Percentiles rank a stretch among this genome's conserved stretches.
Evolutionary conservation across 2,329 filamentous ascomycete species (phyloP).

Genomic region (Tolypocladium paradoxum): DNA sequence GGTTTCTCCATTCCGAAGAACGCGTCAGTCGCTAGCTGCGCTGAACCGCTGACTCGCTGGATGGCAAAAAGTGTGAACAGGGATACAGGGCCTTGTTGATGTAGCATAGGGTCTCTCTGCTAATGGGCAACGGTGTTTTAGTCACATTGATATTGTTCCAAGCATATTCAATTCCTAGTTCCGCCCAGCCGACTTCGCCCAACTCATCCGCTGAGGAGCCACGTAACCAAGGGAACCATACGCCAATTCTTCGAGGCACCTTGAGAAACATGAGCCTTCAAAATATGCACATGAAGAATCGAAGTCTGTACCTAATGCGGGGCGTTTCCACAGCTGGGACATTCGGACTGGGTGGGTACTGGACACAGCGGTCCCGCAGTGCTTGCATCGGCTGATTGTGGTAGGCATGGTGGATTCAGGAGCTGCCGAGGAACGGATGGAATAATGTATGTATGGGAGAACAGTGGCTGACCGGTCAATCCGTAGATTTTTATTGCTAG

Average conservation of each 20-base stretch:
- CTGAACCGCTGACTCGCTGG: neutral
- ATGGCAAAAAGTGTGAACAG: neutral
- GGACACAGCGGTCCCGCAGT: neutral
- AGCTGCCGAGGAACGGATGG: neutral
- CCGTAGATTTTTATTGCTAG: neutral
- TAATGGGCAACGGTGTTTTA: neutral
- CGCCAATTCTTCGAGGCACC: neutral
- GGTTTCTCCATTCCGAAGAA: constrained; percentile 3
- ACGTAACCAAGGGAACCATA: neutral
- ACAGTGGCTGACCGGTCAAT: neutral
- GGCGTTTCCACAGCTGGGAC: constrained; percentile 1
- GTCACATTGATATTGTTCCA: neutral
- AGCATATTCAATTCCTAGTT: neutral
- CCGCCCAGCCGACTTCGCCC: neutral
- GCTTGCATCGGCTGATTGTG: neutral
- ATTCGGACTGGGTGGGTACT: constrained; percentile 1
- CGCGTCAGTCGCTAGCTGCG: neutral
- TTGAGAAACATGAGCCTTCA: neutral
- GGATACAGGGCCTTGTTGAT: neutral
- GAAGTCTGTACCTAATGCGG: neutral
- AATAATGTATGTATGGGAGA: neutral
- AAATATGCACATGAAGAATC: neutral
- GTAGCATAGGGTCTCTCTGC: neutral
- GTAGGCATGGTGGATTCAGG: neutral
- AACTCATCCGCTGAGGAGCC: neutral